phyloP scores from a whole-genome alignment of 2,329 filamentous ascomycete species.

The Thielaviopsis ethacetica region DNA sequence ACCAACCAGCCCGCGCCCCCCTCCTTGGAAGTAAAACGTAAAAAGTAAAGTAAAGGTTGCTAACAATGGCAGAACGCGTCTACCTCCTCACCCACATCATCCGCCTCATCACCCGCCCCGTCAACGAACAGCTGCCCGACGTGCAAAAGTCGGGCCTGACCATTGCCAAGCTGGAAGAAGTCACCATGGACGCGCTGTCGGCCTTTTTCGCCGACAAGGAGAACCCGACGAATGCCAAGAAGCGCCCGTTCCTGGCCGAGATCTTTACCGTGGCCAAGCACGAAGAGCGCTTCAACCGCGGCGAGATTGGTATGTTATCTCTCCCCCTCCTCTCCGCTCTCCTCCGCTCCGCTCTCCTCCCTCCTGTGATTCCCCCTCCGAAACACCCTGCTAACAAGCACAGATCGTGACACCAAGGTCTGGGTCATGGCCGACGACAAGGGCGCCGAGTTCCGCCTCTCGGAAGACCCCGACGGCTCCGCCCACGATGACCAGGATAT shows the following conservation, averaged over 20 bases:
- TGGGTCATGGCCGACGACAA: conserved; percentile 38
- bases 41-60: no score
- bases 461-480: conserved; percentile 29
- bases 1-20: no score
- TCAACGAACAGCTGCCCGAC: conserved; percentile 30
- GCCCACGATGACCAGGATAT: conserved; percentile 21
- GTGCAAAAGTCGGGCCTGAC: conserved; percentile 37
- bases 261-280: conserved; percentile 43
- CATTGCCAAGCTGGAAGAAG: conserved; percentile 39
- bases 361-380: no score
- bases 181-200: conserved; percentile 40
- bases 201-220: conserved; percentile 42
- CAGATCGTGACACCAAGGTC: conserved; percentile 32
- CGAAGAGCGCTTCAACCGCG: conserved; percentile 39
- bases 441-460: conserved; percentile 31
- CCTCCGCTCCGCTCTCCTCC: no score
- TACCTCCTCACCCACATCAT: conserved; percentile 43
- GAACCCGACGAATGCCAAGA: conserved; percentile 33
- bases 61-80: conserved; percentile 33
- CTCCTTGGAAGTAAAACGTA: no score
- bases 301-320: conserved; percentile 35
- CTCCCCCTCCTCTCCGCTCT: background rate
- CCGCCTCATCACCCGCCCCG: conserved; percentile 37
- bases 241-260: conserved; percentile 39
- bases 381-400: no score